Percentiles rank a stretch among this genome's conserved stretches.
Evolutionary conservation across 1,284 basidiomycete species (phyloP).

Genomic region (Fomes fomentarius): DNA sequence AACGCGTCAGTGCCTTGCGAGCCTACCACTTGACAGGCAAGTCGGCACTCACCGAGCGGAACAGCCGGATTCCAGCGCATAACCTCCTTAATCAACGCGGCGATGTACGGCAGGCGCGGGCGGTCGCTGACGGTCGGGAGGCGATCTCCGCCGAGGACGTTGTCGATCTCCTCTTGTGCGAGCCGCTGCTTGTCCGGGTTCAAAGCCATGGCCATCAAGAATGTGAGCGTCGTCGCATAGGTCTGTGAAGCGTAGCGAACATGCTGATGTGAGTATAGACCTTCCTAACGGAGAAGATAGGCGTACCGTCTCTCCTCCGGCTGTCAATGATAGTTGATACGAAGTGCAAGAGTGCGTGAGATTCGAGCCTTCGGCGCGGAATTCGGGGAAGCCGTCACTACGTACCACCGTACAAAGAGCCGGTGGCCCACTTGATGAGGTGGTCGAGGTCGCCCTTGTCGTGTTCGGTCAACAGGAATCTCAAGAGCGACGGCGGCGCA

Average conservation of each 20-base stretch:
- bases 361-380: too few relatives aligned
- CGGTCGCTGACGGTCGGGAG: slow-evolving; percentile 34
- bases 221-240: slow-evolving; percentile 18
- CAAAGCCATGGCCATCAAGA: slow-evolving; percentile 32
- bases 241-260: slow-evolving; percentile 17
- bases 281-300: neutral
- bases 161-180: slow-evolving; percentile 40
- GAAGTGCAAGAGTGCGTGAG: neutral
- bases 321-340: slow-evolving; percentile 4
- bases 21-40: neutral
- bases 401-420: slow-evolving; percentile 31
- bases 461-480: slow-evolving; percentile 11
- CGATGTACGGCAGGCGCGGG: slow-evolving; percentile 32
- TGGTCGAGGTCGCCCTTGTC: slow-evolving; percentile 9
- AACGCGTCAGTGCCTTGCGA: neutral
- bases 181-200: slow-evolving; percentile 34
- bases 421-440: slow-evolving; percentile 26
- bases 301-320: slow-evolving; percentile 22
- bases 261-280: neutral
- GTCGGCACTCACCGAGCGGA: slow-evolving; percentile 13
- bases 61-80: slow-evolving; percentile 34
- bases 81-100: slow-evolving; percentile 36
- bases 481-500: slow-evolving; percentile 19
- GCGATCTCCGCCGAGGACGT: slow-evolving; percentile 36
- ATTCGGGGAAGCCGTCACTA: too few relatives aligned